Evolutionary conservation across 2,329 filamentous ascomycete genomes (phyloP), one percentile per base, ranked within the genome.

Genomic region (Lachnellula hyalina): DNA sequence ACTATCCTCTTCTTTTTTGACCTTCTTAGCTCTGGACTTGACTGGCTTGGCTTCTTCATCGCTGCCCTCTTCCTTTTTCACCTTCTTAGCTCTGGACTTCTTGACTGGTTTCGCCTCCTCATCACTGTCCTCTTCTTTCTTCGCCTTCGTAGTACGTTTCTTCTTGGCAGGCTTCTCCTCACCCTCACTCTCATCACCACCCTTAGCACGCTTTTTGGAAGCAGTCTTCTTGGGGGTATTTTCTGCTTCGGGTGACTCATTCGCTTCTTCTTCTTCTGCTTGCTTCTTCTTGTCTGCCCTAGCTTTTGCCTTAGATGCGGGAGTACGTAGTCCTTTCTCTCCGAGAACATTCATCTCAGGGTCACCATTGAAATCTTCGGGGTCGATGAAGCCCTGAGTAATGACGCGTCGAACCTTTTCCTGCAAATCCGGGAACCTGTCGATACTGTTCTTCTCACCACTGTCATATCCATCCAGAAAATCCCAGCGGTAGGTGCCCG

Each of bases 351-450:
- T 70, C 63, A 69, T 69, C 42, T 68, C 67, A 41, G 67, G 64
- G 40, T 70, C 91, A 12, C 90, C 90, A 35, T 87, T 93, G 84
- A 90, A 96, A 64, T 96, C 93, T 50, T 89, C 86, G 42, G 90
- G 79, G 62, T 88, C 86, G 64, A 97, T 86, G 65, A 94, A 89
- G 23, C 90, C 90, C 68, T 92, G 80, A 55, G 80, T 77, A 23
- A 96, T 71, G 50, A 87, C 89, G 46, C 80, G 80, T 49, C 80
- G 77, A 61, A 96, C 76, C 76, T 94, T 96, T 45, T 82, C 82
- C 71, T 92, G 83, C 1, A 83, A 65, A 2, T 90, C 86, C 0
- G 77, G 73, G 38, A 84, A 75, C 75, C 53, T 40, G 25, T 49
- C 46, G 1, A 69, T 52, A 51, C 48, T 61, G 51, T 54, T 58